phyloP scores from a whole-genome alignment of 1,139 yeast genomes.

The Hanseniaspora uvarum region DNA sequence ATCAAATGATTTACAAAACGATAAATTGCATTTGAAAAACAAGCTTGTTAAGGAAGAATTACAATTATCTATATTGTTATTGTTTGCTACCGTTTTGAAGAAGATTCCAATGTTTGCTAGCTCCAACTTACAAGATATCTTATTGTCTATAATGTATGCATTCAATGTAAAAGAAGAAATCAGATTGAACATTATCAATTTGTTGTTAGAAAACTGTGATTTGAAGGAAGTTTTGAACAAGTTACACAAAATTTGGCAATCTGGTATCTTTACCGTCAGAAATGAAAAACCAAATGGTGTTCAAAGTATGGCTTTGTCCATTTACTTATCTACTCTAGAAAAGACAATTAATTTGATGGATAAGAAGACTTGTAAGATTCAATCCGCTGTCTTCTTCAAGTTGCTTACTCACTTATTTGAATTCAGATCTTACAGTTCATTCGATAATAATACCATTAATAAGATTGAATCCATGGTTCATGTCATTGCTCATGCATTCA shows the following conservation, averaged over 20 bases:
- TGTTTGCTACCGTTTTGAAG: constrained; percentile 66
- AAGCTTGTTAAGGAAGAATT: constrained; percentile 28
- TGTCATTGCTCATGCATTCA: constrained; percentile 61
- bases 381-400: constrained; percentile 59
- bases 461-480: constrained; percentile 72
- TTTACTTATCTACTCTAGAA: constrained; percentile 59
- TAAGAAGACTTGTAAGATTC: constrained; percentile 62
- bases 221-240: constrained; percentile 51
- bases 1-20: constrained; percentile 38
- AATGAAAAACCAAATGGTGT: constrained; percentile 29
- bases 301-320: constrained; percentile 47
- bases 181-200: constrained; percentile 54
- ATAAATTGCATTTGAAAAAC: constrained; percentile 26
- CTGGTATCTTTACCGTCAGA: constrained; percentile 33
- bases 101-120: constrained; percentile 80
- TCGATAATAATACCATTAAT: constrained; percentile 65
- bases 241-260: constrained; percentile 52
- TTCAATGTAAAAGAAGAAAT: constrained; percentile 48
- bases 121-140: constrained; percentile 53
- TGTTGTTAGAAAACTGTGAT: constrained; percentile 62
- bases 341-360: constrained; percentile 55
- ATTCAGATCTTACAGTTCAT: constrained; percentile 45
- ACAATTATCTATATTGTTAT: constrained; percentile 58
- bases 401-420: constrained; percentile 67
- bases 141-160: constrained; percentile 49